Base-by-base conservation (phyloP, 2,329 filamentous ascomycete genomes). In the Pestalotiopsis sp. region DNA sequence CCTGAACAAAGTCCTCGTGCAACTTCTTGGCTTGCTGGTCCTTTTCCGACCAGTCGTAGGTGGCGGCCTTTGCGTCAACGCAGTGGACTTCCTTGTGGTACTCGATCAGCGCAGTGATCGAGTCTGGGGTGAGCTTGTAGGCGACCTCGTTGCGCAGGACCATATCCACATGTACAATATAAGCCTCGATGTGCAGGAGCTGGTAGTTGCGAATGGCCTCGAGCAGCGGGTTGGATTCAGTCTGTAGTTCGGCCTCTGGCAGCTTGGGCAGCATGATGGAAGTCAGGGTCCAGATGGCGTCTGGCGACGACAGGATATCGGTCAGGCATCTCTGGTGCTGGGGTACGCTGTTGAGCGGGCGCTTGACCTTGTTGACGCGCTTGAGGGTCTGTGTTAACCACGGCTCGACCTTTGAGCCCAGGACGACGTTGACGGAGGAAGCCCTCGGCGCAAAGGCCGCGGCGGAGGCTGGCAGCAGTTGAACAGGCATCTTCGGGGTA, bases 81-180 rank as follows among this genome's bases (percentile, higher is more conserved):
- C 93, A 97, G 86, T 97, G 95, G 75, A 98, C 89, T 73, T 98
- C 93, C 86, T 96, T 95, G 88, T 99, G 96, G 82, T 97, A 97
- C 80, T 97, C 93, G 80, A 97, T 92, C 72, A 99, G 89, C 66
- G 93, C 84, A 77, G 97, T 94, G 83, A 99, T 99, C 71, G 95
- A 94, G 80, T 98, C 96, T 69, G 91, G 89, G 27, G 95, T 98
- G 77, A 99, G 89, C 88, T 99, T 99, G 89, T 95, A 98, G 74
- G 95, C 96, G 77, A 99, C 94, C 85, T 98, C 96, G 80, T 97
- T 96, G 82, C 95, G 92, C 77, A 97, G 90, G 70, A 99, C 95
- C 94, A 98, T 97, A 85, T 99, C 96, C 82, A 99, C 94, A 82
- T 98, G 95, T 70, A 99, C 96, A 75, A 98, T 95, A 81, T 99